A percentile compares a stretch with the other conserved stretches of the same genome.
Evolutionary conservation across 768 basidiomycete genomes (phyloP).

Genomic region (Phanerochaete sordida): DNA sequence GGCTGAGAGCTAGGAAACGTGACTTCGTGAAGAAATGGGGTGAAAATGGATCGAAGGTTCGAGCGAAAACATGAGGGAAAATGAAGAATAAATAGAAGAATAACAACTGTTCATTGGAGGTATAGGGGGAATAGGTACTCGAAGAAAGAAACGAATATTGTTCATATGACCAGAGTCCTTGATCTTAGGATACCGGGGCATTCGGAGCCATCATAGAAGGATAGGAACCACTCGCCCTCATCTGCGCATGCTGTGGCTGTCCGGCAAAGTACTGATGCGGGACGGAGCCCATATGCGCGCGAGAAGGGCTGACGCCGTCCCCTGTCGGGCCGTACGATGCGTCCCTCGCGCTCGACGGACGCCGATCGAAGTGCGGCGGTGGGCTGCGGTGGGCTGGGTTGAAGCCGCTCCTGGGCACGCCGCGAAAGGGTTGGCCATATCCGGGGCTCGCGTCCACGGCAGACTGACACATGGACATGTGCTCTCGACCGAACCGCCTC

Average conservation of each 20-base stretch:
- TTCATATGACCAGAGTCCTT: not conserved
- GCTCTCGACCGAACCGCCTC: not conserved
- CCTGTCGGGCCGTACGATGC: not conserved
- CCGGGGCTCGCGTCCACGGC: not conserved
- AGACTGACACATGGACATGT: not conserved
- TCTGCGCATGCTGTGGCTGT: not conserved
- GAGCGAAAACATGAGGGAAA: too few relatives aligned
- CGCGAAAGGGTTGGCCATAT: not conserved
- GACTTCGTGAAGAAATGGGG: too few relatives aligned
- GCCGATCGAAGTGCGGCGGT: not conserved
- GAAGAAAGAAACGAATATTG: not conserved
- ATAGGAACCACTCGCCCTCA: conserved; percentile 4
- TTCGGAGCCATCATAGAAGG: not conserved
- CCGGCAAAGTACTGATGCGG: not conserved
- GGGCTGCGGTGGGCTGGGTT: not conserved
- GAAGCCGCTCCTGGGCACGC: not conserved
- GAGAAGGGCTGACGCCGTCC: not conserved
- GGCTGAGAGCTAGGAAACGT: too few relatives aligned
- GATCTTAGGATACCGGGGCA: not conserved
- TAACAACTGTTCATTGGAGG: not conserved
- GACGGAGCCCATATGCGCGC: not conserved
- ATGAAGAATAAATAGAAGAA: not conserved
- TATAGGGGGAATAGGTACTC: not conserved
- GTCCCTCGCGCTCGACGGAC: not conserved
- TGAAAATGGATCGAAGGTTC: too few relatives aligned